Evolutionary conservation across 1,139 yeast species (phyloP), one percentile per base, ranked within the genome.

Genomic region (Zygosaccharomyces pseudobailii): DNA sequence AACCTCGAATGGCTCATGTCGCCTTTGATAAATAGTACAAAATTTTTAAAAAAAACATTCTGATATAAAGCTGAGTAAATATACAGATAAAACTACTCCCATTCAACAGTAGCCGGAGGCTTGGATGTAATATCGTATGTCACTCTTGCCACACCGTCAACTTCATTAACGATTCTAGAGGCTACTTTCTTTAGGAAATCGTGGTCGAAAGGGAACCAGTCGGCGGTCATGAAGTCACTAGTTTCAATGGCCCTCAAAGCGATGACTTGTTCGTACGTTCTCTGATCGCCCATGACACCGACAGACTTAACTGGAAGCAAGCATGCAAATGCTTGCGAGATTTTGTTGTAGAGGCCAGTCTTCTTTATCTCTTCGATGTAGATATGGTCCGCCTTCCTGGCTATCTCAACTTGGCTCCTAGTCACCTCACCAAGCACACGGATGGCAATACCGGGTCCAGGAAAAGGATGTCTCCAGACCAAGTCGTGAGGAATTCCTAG

Each of bases 381-480:
- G 62, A 92, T 92, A 70, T 76, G 78, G 69, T 92, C 99, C 52
- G 99, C 98, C 69, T 89, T 92, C 73, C 97, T 87, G 45, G 98
- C 98, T 68, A 92, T 92, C 65, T 81, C 89, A 50, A 92, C 92
- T 74, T 92, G 98, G 55, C 77, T 83, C 59, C 82, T 85, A 53
- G 96, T 87, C 55, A 92, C 97, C 73, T 90, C 97, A 60, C 99
- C 99, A 50, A 92, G 76, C 50, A 92, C 95, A 74, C 99, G 84
- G 68, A 92, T 94, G 59, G 97, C 98, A 67, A 92, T 87, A 75
- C 99, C 99, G 68, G 99, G 99, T 67, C 99, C 99, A 64, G 99
- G 99, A 96, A 92, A 92, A 50, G 99, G 99, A 68, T 92, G 99
- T 79, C 99, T 87, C 97, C 98, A 90, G 58, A 92, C 97, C 62